Conservation (phyloP, 2,329 filamentous ascomycete species). For the Aspergillus luchuensis region DNA sequence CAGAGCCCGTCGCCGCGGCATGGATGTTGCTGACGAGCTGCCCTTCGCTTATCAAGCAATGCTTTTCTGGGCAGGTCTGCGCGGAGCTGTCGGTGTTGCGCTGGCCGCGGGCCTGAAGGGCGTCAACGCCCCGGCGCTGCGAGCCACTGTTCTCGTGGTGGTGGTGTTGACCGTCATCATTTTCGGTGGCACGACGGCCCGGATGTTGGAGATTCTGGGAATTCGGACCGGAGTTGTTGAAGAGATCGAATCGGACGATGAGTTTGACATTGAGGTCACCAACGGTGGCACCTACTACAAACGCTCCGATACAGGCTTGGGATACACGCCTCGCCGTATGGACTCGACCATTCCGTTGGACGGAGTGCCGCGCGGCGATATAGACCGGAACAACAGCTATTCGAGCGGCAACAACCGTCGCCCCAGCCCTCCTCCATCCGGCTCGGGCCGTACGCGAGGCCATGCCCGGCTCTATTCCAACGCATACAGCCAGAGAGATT, state of each 20-base stretch:
- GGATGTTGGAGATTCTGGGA: constrained; percentile 96
- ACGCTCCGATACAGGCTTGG: constrained; percentile 73
- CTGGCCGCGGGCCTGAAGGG: constrained; percentile 85
- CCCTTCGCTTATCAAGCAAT: constrained; percentile 97
- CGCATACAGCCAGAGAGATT: constrained; percentile 49
- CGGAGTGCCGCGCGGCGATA: constrained; percentile 45
- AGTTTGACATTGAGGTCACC: constrained; percentile 90
- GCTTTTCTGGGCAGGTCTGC: constrained; percentile 98
- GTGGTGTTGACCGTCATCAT: constrained; percentile 98
- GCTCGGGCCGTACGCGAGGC: constrained; percentile 36
- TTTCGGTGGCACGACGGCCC: constrained; percentile 93
- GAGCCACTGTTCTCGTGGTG: constrained; percentile 94
- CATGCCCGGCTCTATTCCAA: constrained; percentile 55
- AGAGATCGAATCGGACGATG: constrained; percentile 95
- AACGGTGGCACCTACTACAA: constrained; percentile 76
- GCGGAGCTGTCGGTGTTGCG: constrained; percentile 93
- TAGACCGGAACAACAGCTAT: constrained; percentile 48
- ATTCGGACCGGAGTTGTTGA: constrained; percentile 96
- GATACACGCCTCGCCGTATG: constrained; percentile 68
- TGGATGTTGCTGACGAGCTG: constrained; percentile 79
- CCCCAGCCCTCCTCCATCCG: constrained; percentile 51
- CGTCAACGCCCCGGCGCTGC: constrained; percentile 76
- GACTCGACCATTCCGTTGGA: constrained; percentile 62
- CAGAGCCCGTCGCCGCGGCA: constrained; percentile 73
- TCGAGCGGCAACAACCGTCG: constrained; percentile 60